phyloP scores from a whole-genome alignment of 176 grass and related monocot species.

The Triticum dicoccoides region DNA sequence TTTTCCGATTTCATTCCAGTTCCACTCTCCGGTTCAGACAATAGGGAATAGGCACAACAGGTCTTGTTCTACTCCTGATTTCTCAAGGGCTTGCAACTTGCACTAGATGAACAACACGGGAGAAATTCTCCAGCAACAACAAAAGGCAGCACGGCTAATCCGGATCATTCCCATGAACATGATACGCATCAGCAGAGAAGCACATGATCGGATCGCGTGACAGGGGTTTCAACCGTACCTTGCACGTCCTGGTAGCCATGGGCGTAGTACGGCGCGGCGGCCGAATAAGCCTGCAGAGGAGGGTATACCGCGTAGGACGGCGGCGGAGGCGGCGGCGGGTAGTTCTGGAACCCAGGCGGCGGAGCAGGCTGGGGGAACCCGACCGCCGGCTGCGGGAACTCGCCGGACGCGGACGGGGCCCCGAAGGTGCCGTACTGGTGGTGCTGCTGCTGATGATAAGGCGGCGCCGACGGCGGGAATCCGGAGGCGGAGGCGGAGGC shows the following conservation, averaged over 20 bases:
- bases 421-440: conserved; percentile 82
- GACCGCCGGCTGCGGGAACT: conserved; percentile 60
- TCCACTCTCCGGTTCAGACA: background rate
- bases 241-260: conserved; percentile 69
- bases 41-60: background rate
- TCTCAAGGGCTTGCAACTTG: background rate
- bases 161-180: background rate
- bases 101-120: background rate
- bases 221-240: conserved; percentile 42
- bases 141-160: background rate
- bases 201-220: background rate
- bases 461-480: conserved; percentile 37
- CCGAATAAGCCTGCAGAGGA: conserved; percentile 47
- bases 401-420: conserved; percentile 15
- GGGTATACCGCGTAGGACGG: conserved; percentile 37
- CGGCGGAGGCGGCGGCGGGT: conserved; percentile 16
- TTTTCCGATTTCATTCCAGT: background rate
- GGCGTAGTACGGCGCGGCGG: conserved; percentile 54
- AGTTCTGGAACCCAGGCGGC: conserved; percentile 32
- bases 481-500: conserved; percentile 17
- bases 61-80: background rate
- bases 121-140: background rate
- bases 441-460: conserved; percentile 6
- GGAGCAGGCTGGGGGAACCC: conserved; percentile 69
- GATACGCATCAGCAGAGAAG: background rate